Evolutionary conservation across 805 yeast species (phyloP), one percentile per base, ranked within the genome.

Genomic region (Wilhelminamyces savonicus): DNA sequence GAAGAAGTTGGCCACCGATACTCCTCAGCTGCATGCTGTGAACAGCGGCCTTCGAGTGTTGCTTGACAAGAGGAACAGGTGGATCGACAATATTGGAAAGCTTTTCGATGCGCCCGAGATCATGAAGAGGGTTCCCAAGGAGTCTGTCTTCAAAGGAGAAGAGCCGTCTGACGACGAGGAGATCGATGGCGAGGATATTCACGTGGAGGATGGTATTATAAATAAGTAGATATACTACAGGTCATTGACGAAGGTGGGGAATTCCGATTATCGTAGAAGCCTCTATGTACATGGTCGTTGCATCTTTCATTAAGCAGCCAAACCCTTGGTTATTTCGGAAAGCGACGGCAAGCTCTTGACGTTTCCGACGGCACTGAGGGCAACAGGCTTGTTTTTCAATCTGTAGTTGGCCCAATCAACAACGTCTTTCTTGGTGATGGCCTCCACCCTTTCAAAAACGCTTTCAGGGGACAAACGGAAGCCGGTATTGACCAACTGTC

Each of bases 401-500:
- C 84, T 74, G 57, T 81, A 81, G 48, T 82, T 82, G 25, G 96
- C 94, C 94, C 97, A 94, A 38, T 71, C 66, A 21, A 82, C 72
- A 25, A 92, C 84, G 54, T 87, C 97, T 22, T 76, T 71, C 47
- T 74, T 79, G 7, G 85, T 74, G 39, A 92, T 83, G 26, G 71
- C 65, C 44, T 86, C 87, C 10, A 92, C 92, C 36, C 81, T 73
- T 34, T 71, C 67, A 48, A 81, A 82, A 9, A 80, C 79, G 40
- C 79, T 85, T 50, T 78, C 82, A 4, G 92, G 87, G 5, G 81
- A 59, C 40, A 80, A 64, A 44, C 86, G 66, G 45, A 62, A 71
- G 18, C 98, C 98, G 3, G 97, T 88, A 30, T 96, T 90, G 25
- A 92, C 95, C 32, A 92, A 69, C 57, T 92, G 98, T 59, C 98